These are phyloP conservation scores for Chlamydomonas applanata DNA, from an alignment of 139 green algal species.

Conservation along the genomic window DNA sequence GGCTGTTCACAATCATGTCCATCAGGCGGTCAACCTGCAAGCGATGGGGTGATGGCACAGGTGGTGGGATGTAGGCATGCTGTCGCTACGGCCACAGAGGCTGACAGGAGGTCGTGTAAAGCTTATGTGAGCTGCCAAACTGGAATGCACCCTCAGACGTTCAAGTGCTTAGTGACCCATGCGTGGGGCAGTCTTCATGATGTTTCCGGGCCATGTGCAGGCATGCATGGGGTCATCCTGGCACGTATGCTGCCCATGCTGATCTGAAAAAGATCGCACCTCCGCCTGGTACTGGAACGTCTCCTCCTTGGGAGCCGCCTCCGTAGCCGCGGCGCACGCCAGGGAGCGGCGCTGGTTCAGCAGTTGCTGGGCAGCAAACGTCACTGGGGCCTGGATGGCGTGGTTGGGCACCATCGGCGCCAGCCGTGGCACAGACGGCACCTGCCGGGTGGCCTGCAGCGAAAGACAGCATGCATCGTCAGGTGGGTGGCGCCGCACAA, in stretches of 20 bases:
- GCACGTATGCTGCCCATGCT: background rate
- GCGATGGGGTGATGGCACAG: conserved; percentile 6
- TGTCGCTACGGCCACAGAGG: background rate
- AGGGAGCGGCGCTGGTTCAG: background rate
- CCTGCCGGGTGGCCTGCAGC: background rate
- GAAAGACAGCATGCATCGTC: background rate
- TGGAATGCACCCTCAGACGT: background rate
- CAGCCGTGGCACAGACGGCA: no score
- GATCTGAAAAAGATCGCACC: conserved; percentile 30
- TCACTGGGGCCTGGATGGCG: no score
- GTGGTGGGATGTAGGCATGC: background rate
- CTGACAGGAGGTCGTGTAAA: background rate
- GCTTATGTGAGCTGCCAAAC: background rate
- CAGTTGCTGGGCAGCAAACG: background rate
- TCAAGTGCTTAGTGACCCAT: no score
- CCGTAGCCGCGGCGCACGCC: conserved; percentile 29
- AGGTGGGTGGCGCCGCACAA: background rate
- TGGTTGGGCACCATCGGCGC: no score
- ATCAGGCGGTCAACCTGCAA: conserved; percentile 92
- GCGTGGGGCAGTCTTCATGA: conserved; percentile 1
- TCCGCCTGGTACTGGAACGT: conserved; percentile 81
- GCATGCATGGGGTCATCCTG: background rate
- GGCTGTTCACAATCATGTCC: conserved; percentile 99
- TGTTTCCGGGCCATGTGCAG: background rate
- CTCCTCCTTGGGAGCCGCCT: conserved; percentile 45